Evolutionary conservation across 2,329 filamentous ascomycete species (phyloP), one percentile per base, ranked within the genome.

Genomic region (Beauveria rudraprayagi): DNA sequence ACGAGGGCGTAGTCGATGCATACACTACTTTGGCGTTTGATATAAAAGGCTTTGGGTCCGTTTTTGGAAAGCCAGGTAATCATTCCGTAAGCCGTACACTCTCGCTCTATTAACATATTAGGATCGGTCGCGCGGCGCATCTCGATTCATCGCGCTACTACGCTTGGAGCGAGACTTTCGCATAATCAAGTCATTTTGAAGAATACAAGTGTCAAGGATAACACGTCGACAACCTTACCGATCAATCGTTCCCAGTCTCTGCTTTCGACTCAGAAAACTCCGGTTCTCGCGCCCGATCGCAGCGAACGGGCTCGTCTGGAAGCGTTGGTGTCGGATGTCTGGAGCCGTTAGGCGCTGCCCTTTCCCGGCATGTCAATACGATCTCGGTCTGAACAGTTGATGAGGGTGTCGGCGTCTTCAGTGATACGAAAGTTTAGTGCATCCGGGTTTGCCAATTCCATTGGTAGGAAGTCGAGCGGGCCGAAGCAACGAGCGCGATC

Each of bases 351-450:
- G 61, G 73, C 85, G 19, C 75, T 97, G 47, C 91, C 92, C 1
- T 94, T 89, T 69, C 91, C 92, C 17, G 91, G 91, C 1, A 92
- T 96, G 83, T 83, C 83, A 37, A 79, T 72, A 73, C 72, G 86
- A 76, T 72, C 84, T 71, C 72, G 85, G 76, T 76, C 89, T 67
- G 84, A 96, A 67, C 85, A 89, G 68, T 77, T 91, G 3, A 87
- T 94, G 52, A 82, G 89, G 56, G 84, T 84, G 46, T 91, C 89
- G n/a, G 90, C 92, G 14, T 91, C 90, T 41, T 90, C 90, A 1
- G 84, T 96, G 69, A 96, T 96, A 77, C 84, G 92, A 57, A 95
- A 92, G 71, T 81, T 97, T 64, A 96, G 90, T 73, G 87, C 91
- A 68, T 87, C 88, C 54, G 92, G 87, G 71, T 88, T 94, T 65